phyloP scores from a whole-genome alignment of 2,329 filamentous ascomycete species.

The Alternaria novae-zelandiae region DNA sequence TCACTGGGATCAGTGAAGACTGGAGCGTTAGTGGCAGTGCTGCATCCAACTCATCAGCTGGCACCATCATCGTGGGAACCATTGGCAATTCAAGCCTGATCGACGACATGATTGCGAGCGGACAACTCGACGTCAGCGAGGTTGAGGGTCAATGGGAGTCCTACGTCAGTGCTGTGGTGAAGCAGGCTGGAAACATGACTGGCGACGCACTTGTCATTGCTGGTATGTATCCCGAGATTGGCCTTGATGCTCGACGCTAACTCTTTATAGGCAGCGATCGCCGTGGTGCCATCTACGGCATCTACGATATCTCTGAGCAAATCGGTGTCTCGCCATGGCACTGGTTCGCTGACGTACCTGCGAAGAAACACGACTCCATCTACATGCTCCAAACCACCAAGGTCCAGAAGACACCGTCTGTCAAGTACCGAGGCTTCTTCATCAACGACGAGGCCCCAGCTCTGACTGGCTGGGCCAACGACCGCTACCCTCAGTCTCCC shows the following conservation, averaged over 20 bases:
- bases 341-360: conserved; percentile 69
- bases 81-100: conserved; percentile 69
- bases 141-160: conserved; percentile 73
- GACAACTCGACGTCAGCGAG: conserved; percentile 63
- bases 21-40: conserved; percentile 39
- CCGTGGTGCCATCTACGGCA: conserved; percentile 71
- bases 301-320: conserved; percentile 75
- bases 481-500: conserved; percentile 57
- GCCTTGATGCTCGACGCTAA: conserved; percentile 8
- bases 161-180: conserved; percentile 66
- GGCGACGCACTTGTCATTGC: conserved; percentile 69
- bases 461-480: conserved; percentile 69
- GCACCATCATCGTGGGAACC: conserved; percentile 71
- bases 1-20: conserved; percentile 46
- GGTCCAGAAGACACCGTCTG: conserved; percentile 64
- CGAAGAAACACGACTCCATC: conserved; percentile 59
- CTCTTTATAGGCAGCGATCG: conserved; percentile 60
- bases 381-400: conserved; percentile 63
- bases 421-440: conserved; percentile 74
- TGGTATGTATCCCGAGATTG: conserved; percentile 42
- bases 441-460: conserved; percentile 74
- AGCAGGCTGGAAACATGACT: conserved; percentile 63
- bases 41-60: conserved; percentile 18
- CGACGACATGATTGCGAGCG: conserved; percentile 61
- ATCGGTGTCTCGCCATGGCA: conserved; percentile 76